Conservation (phyloP, 768 basidiomycete genomes). For the Leccinum disarticulatum region DNA sequence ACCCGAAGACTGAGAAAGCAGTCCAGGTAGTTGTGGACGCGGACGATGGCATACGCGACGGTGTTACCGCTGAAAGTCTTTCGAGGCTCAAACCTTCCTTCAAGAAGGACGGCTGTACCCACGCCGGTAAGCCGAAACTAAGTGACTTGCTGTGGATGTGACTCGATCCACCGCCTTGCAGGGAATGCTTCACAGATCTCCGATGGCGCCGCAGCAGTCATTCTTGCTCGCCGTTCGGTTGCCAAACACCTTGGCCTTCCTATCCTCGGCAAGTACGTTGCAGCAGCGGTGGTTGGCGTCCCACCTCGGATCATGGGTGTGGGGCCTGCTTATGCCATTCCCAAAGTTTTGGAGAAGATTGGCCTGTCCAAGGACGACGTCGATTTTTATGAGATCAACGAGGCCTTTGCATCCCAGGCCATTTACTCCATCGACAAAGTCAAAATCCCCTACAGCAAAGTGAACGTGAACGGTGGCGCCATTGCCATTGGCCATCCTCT, state of each 20-base stretch:
- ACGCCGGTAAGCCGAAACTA: conserved; percentile 50
- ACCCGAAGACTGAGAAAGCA: conserved; percentile 73
- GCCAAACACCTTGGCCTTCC: conserved; percentile 85
- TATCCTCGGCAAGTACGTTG: conserved; percentile 83
- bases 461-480: conserved; percentile 86
- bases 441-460: conserved; percentile 71
- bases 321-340: conserved; percentile 88
- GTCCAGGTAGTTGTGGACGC: conserved; percentile 66
- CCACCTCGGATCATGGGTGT: conserved; percentile 90
- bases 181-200: conserved; percentile 89
- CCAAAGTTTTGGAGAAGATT: conserved; percentile 63
- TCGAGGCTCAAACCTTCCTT: conserved; percentile 87
- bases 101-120: conserved; percentile 69
- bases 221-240: conserved; percentile 75
- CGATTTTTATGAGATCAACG: conserved; percentile 92
- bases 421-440: conserved; percentile 70
- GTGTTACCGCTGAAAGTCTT: conserved; percentile 76
- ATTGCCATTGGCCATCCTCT: conserved; percentile 90
- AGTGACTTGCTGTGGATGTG: background rate
- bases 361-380: conserved; percentile 70
- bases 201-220: conserved; percentile 89
- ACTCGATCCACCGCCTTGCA: conserved; percentile 11
- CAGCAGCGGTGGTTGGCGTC: conserved; percentile 70
- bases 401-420: conserved; percentile 86
- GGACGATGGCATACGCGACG: conserved; percentile 87